phyloP scores from a whole-genome alignment of 768 basidiomycete species.

The Zangia roseola region DNA sequence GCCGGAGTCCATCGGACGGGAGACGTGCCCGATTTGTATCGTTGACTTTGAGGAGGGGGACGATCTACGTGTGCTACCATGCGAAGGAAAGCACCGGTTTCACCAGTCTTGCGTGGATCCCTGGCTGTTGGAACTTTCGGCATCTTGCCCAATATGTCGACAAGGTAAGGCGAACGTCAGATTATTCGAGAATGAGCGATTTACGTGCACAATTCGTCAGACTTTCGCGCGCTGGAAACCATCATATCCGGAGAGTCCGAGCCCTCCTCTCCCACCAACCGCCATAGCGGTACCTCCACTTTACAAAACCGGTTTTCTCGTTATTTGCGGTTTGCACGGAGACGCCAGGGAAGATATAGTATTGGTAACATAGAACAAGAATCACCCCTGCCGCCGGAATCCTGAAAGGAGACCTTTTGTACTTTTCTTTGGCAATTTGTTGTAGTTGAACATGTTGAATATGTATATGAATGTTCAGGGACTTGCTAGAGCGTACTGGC shows the following conservation, averaged over 20 bases:
- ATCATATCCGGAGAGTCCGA: conserved; percentile 44
- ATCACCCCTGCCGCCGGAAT: conserved; percentile 10
- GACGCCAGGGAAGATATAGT: conserved; percentile 44
- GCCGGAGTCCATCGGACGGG: conserved; percentile 69
- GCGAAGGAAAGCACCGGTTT: conserved; percentile 88
- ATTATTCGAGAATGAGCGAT: not conserved
- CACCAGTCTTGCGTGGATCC: conserved; percentile 90
- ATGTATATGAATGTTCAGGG: not conserved
- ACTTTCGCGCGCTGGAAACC: conserved; percentile 61
- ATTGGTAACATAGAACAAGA: conserved; percentile 31
- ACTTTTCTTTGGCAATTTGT: not conserved
- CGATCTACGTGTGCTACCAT: conserved; percentile 85
- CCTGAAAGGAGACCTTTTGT: conserved; percentile 8
- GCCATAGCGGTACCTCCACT: conserved; percentile 14
- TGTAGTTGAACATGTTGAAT: not conserved
- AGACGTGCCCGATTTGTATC: conserved; percentile 94
- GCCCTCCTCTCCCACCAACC: conserved; percentile 2
- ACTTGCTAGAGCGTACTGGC: no score
- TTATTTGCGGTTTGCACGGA: conserved; percentile 53
- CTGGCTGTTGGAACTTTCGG: conserved; percentile 88
- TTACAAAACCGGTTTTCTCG: conserved; percentile 51
- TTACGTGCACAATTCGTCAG: conserved; percentile 28
- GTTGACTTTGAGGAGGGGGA: conserved; percentile 94
- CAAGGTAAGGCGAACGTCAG: conserved; percentile 55
- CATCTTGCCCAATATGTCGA: conserved; percentile 89